Conservation (phyloP, 2,329 filamentous ascomycete genomes). For the Colletotrichum sansevieriae region DNA sequence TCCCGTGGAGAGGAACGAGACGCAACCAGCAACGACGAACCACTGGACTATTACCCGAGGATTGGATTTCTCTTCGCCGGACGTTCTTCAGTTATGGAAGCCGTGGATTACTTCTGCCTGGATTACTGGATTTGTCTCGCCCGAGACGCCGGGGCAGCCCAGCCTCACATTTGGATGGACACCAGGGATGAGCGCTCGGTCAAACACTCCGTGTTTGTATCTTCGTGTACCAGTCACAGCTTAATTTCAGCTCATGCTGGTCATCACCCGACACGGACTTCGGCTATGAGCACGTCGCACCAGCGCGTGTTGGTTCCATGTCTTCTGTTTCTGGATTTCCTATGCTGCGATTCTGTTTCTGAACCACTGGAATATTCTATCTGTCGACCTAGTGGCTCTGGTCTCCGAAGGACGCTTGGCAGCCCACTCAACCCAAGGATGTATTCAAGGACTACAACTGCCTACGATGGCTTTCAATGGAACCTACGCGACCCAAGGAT, state of each 20-base stretch:
- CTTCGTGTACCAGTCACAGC: not conserved
- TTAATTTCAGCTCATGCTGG: slow-evolving; percentile 26
- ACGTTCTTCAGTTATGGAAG: slow-evolving; percentile 7
- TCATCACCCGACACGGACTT: not conserved
- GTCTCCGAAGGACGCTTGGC: not conserved
- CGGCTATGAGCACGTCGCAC: not conserved
- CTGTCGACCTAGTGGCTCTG: not conserved
- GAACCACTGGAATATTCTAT: not conserved
- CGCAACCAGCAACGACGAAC: slow-evolving; percentile 42
- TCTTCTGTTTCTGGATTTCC: slow-evolving; percentile 39
- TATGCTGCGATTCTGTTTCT: slow-evolving; percentile 27
- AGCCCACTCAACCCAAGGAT: slow-evolving; percentile 4
- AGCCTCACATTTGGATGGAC: slow-evolving; percentile 32
- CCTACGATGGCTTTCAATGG: not conserved
- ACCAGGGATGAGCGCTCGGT: slow-evolving; percentile 1
- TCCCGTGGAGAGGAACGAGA: slow-evolving; percentile 46
- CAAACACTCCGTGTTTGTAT: slow-evolving; percentile 3
- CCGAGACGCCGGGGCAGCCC: slow-evolving; percentile 28
- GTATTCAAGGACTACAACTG: too few relatives aligned
- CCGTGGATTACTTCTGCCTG: slow-evolving; percentile 14
- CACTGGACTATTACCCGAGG: slow-evolving; percentile 37
- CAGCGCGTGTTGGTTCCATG: slow-evolving; percentile 9
- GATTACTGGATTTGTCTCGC: slow-evolving; percentile 24
- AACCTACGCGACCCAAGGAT: not conserved
- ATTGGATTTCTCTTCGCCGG: slow-evolving; percentile 19